phyloP scores from a whole-genome alignment of 2,329 filamentous ascomycete genomes.

The Cladophialophora carrionii region DNA sequence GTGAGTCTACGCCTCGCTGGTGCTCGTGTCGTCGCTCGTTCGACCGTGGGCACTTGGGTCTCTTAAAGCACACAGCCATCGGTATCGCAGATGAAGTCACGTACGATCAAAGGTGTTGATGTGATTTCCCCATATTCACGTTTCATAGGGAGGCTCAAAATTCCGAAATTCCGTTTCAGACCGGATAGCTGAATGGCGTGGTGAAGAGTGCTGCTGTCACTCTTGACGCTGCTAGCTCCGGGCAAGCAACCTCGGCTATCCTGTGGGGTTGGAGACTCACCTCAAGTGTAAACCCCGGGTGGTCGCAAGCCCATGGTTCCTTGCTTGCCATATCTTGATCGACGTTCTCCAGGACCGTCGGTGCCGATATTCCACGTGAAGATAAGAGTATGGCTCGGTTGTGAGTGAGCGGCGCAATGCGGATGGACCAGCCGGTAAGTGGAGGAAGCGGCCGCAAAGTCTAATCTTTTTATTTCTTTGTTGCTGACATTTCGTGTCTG shows the following conservation, averaged over 20 bases:
- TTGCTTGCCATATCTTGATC: not conserved
- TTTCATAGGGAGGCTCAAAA: not conserved
- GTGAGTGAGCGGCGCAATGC: not conserved
- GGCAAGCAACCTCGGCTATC: not conserved
- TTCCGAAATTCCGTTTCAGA: not conserved
- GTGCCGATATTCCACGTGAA: constrained; percentile 7
- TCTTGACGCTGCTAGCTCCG: not conserved
- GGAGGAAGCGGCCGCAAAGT: constrained; percentile 11
- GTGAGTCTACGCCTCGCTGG: not conserved
- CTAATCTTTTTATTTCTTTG: constrained; percentile 10
- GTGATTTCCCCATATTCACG: not conserved
- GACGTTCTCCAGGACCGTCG: not conserved
- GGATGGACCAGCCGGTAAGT: constrained; percentile 12
- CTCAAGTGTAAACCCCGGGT: no score
- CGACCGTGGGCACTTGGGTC: no score
- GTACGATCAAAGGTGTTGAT: not conserved
- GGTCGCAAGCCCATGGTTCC: not conserved
- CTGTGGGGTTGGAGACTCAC: not conserved
- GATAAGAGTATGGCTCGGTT: constrained; percentile 2
- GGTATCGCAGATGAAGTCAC: not conserved
- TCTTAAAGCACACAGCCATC: not conserved
- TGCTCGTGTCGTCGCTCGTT: not conserved
- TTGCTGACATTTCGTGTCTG: not conserved
- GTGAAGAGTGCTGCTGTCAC: not conserved
- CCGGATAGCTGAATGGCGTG: not conserved